These are phyloP conservation scores for Rhodosporidiobolus odoratus DNA, from an alignment of 768 basidiomycete species.

Conservation along the genomic window DNA sequence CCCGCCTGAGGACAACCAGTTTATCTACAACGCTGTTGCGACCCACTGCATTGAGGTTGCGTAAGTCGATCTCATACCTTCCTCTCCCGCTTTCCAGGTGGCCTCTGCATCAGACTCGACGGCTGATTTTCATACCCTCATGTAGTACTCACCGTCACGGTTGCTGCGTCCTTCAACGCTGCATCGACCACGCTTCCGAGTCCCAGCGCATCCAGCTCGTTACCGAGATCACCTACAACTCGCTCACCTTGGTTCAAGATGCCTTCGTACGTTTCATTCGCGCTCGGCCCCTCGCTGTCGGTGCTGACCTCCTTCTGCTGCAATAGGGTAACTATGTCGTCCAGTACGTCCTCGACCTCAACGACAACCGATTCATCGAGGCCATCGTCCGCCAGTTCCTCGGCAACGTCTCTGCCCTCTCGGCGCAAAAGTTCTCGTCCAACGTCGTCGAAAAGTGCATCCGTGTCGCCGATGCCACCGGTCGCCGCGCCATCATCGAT, in stretches of 20 bases:
- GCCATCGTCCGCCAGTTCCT: conserved; percentile 94
- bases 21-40: conserved; percentile 99
- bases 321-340: conserved; percentile 75
- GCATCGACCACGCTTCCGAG: conserved; percentile 96
- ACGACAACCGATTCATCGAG: conserved; percentile 97
- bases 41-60: conserved; percentile 99
- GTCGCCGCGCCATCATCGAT: conserved; percentile 88
- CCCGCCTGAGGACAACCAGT: conserved; percentile 97
- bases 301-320: conserved; percentile 35
- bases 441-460: conserved; percentile 70
- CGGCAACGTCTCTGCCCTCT: conserved; percentile 94
- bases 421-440: conserved; percentile 98
- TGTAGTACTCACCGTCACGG: conserved; percentile 78
- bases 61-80: neutral
- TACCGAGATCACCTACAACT: conserved; percentile 97
- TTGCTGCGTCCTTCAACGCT: conserved; percentile 95
- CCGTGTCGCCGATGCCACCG: conserved; percentile 91
- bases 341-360: conserved; percentile 96
- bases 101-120: neutral
- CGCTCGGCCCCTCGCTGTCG: neutral
- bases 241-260: conserved; percentile 93
- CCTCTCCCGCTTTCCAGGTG: neutral
- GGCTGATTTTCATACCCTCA: neutral
- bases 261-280: conserved; percentile 50
- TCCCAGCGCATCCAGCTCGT: conserved; percentile 92